A percentile compares a stretch with the other conserved stretches of the same genome.
Conservation (phyloP, 1,284 basidiomycete genomes). For the Moesziomyces sp. region DNA sequence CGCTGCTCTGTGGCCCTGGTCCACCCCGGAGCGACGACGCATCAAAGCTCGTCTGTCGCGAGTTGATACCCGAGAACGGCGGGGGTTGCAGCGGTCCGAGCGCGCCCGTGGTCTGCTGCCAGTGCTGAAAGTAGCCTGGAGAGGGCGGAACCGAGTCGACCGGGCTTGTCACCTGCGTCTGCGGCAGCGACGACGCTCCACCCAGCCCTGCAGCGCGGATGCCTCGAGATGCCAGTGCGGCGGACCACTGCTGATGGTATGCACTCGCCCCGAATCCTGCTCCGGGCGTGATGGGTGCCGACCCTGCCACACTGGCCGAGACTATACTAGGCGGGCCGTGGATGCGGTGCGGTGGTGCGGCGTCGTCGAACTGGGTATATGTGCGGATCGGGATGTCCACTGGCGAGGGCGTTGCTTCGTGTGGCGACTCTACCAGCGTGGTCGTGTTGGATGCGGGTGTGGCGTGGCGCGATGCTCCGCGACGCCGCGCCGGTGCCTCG, state of each 20-base stretch:
- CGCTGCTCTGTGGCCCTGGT: constrained; percentile 39
- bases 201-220: constrained; percentile 35
- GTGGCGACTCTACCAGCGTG: constrained; percentile 26
- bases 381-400: constrained; percentile 31
- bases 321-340: constrained; percentile 43
- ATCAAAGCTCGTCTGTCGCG: constrained; percentile 37
- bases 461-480: constrained; percentile 18
- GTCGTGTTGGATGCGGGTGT: constrained; percentile 38
- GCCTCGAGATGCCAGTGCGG: constrained; percentile 37
- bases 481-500: constrained; percentile 28
- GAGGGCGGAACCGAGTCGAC: constrained; percentile 36
- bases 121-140: constrained; percentile 48
- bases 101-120: constrained; percentile 28
- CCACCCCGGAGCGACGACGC: constrained; percentile 28
- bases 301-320: constrained; percentile 22
- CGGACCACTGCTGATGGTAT: constrained; percentile 43
- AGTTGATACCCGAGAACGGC: constrained; percentile 30
- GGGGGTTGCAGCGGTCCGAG: constrained; percentile 17
- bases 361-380: constrained; percentile 48
- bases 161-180: constrained; percentile 32
- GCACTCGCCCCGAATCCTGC: constrained; percentile 1
- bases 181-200: constrained; percentile 9
- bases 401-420: constrained; percentile 2
- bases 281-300: constrained; percentile 18
- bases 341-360: constrained; percentile 33